Conservation (phyloP, 1,139 yeast species). For the Yamadazyma mexicana region DNA sequence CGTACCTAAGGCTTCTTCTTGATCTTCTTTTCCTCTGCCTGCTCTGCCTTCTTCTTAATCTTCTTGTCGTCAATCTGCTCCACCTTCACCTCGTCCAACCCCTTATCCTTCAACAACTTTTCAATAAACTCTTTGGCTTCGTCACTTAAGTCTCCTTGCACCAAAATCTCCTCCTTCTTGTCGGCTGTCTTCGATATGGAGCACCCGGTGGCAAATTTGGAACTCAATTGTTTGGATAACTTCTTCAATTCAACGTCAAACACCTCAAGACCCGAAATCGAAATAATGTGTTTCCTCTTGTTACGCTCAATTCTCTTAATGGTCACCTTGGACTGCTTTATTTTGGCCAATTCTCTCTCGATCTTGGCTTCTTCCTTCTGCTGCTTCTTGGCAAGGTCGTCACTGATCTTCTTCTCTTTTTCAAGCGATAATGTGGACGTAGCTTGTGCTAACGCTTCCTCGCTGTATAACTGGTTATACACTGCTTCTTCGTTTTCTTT, state of each 20-base stretch:
- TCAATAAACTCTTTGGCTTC: constrained; percentile 81
- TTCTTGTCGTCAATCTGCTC: constrained; percentile 83
- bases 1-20: constrained; percentile 43
- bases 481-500: constrained; percentile 56
- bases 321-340: constrained; percentile 73
- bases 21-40: constrained; percentile 77
- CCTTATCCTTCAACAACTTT: constrained; percentile 75
- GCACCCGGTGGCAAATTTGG: constrained; percentile 96
- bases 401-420: constrained; percentile 77
- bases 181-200: constrained; percentile 91
- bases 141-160: constrained; percentile 95
- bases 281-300: constrained; percentile 83
- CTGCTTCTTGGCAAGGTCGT: constrained; percentile 82
- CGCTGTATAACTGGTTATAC: constrained; percentile 61
- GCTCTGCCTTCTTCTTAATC: constrained; percentile 69
- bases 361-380: constrained; percentile 87
- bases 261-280: constrained; percentile 85
- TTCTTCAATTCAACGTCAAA: constrained; percentile 89
- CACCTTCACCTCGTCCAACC: constrained; percentile 79
- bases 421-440: constrained; percentile 63
- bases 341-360: constrained; percentile 80
- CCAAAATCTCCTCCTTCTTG: constrained; percentile 86
- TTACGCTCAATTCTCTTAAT: constrained; percentile 90
- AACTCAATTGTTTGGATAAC: constrained; percentile 86
- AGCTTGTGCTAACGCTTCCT: constrained; percentile 51